Evolutionary conservation across 2,329 filamentous ascomycete species (phyloP).

Genomic region (Aspergillus intermedius): DNA sequence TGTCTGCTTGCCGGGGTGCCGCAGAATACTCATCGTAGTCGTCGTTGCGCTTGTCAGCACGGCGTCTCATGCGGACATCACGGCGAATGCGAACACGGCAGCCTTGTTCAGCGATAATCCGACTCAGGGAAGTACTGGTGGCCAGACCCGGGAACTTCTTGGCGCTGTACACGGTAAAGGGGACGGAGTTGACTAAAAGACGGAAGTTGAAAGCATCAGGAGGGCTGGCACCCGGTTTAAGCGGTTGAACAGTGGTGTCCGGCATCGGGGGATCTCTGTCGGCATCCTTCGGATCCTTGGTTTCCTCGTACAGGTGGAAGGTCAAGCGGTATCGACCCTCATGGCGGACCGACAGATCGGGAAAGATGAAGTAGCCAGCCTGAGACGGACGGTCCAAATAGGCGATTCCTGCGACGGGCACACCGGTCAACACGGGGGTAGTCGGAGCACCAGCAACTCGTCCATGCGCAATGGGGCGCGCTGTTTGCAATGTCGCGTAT

Average conservation of each 20-base stretch:
- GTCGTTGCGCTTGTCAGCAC: slow-evolving; percentile 62
- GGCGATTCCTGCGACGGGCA: slow-evolving; percentile 90
- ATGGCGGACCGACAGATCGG: slow-evolving; percentile 89
- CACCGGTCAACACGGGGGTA: slow-evolving; percentile 81
- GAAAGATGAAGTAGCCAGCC: slow-evolving; percentile 93
- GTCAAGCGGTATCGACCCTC: slow-evolving; percentile 87
- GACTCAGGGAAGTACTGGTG: slow-evolving; percentile 81
- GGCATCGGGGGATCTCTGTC: slow-evolving; percentile 51
- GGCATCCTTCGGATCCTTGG: slow-evolving; percentile 75
- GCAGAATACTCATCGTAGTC: slow-evolving; percentile 55
- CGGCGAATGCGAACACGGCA: slow-evolving; percentile 93
- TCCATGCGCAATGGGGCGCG: slow-evolving; percentile 73
- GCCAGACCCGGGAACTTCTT: slow-evolving; percentile 97
- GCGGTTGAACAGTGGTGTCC: slow-evolving; percentile 17
- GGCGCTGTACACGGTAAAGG: slow-evolving; percentile 87
- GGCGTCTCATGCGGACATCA: slow-evolving; percentile 85
- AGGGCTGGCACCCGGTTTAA: slow-evolving; percentile 37
- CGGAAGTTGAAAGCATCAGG: slow-evolving; percentile 66
- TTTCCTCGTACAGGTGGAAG: slow-evolving; percentile 90
- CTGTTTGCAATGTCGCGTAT: slow-evolving; percentile 82
- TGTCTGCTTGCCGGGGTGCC: slow-evolving; percentile 30
- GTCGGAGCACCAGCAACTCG: slow-evolving; percentile 64
- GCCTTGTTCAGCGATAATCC: slow-evolving; percentile 89
- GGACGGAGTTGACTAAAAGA: slow-evolving; percentile 79
- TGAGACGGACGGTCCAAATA: slow-evolving; percentile 79